Conservation (phyloP, 2,329 filamentous ascomycete species). For the Pseudocercospora vitis region DNA sequence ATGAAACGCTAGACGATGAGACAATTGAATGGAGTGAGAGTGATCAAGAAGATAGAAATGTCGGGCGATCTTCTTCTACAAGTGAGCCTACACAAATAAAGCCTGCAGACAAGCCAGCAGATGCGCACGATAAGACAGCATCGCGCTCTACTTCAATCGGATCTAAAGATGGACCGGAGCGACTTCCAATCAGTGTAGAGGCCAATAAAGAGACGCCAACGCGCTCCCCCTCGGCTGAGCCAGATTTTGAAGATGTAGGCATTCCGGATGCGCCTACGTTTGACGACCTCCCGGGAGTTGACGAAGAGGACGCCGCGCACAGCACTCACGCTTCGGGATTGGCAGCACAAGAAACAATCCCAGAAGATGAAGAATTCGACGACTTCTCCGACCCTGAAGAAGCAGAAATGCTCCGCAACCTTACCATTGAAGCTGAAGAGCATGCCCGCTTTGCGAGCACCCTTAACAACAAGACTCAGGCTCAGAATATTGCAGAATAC, state of each 20-base stretch:
- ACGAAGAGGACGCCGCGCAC: constrained; percentile 31
- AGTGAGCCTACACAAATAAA: neutral
- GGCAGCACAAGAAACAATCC: constrained; percentile 33
- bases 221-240: constrained; percentile 36
- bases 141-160: constrained; percentile 20
- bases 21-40: constrained; percentile 56
- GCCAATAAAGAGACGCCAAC: neutral
- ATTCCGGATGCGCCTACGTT: constrained; percentile 32
- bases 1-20: constrained; percentile 21
- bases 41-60: constrained; percentile 40
- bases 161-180: constrained; percentile 15
- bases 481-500: constrained; percentile 74
- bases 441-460: constrained; percentile 89
- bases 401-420: constrained; percentile 79
- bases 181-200: neutral
- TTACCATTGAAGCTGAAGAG: constrained; percentile 88
- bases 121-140: too few relatives aligned
- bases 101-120: neutral
- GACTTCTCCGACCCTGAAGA: constrained; percentile 81
- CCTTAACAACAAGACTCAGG: constrained; percentile 72
- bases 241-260: constrained; percentile 54
- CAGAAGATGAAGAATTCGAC: constrained; percentile 41
- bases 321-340: constrained; percentile 35
- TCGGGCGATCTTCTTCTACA: neutral
- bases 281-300: constrained; percentile 16